A percentile compares a stretch with the other conserved stretches of the same genome.
Conservation (phyloP, 2,329 filamentous ascomycete species). For the Phialophora verrucosa region DNA sequence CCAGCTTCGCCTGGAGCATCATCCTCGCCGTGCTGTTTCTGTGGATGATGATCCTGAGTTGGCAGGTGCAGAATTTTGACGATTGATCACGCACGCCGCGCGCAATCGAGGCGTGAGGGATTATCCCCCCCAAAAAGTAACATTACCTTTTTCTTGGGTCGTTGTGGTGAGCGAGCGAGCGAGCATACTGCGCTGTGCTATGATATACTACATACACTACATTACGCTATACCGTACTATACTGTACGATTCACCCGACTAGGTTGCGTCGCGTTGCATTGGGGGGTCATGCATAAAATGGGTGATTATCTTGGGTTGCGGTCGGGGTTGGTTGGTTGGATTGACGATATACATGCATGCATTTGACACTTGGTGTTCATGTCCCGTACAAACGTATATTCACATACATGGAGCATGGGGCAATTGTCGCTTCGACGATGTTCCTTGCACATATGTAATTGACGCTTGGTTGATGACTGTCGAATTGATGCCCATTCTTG, state of each 20-base stretch:
- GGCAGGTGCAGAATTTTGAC: constrained; percentile 58
- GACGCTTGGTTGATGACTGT: too few relatives aligned
- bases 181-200: background rate
- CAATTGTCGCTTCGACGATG: background rate
- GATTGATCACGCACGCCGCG: background rate
- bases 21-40: constrained; percentile 67
- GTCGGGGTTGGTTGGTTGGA: background rate
- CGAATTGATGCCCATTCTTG: too few relatives aligned
- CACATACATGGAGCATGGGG: background rate
- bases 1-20: constrained; percentile 68
- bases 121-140: background rate
- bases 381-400: background rate
- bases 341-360: background rate
- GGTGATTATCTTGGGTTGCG: background rate
- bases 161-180: too few relatives aligned
- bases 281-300: background rate
- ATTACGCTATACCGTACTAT: background rate
- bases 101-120: background rate
- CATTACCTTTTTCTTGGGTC: background rate
- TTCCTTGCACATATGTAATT: background rate
- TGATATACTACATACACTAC: background rate
- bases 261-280: background rate
- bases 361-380: background rate
- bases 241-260: background rate
- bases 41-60: constrained; percentile 70